Evolutionary conservation across 768 basidiomycete genomes (phyloP).

Genomic region (Leccinum boreale): DNA sequence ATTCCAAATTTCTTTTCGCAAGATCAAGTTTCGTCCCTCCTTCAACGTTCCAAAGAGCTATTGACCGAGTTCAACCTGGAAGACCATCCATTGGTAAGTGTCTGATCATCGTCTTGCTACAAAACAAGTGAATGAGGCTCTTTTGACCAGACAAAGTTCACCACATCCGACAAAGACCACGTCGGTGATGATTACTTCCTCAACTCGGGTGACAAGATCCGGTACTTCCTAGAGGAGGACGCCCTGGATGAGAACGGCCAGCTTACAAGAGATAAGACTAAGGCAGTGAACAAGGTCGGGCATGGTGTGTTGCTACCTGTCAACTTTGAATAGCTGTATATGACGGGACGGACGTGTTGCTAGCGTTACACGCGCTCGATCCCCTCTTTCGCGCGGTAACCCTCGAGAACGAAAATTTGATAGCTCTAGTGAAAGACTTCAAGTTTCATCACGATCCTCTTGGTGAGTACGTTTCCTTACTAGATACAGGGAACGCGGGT

Average conservation of each 20-base stretch:
- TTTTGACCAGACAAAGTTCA: conserved; percentile 76
- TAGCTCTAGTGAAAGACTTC: conserved; percentile 69
- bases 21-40: conserved; percentile 58
- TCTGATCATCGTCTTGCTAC: neutral
- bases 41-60: conserved; percentile 69
- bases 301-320: conserved; percentile 52
- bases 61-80: conserved; percentile 75
- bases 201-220: conserved; percentile 89
- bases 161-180: conserved; percentile 69
- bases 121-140: neutral
- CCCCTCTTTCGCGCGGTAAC: conserved; percentile 77
- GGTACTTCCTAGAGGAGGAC: conserved; percentile 91
- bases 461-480: conserved; percentile 41
- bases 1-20: conserved; percentile 66
- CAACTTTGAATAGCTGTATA: neutral
- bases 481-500: neutral
- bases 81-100: conserved; percentile 76
- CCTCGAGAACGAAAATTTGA: conserved; percentile 72
- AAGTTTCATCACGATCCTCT: conserved; percentile 83
- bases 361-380: conserved; percentile 84
- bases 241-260: conserved; percentile 70
- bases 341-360: conserved; percentile 1
- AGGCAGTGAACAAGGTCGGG: conserved; percentile 93
- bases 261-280: conserved; percentile 66
- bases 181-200: conserved; percentile 94